These are phyloP conservation scores for Phytophthora europaea DNA, from an alignment of 352 stramenopile genomes.

Conservation along the genomic window DNA sequence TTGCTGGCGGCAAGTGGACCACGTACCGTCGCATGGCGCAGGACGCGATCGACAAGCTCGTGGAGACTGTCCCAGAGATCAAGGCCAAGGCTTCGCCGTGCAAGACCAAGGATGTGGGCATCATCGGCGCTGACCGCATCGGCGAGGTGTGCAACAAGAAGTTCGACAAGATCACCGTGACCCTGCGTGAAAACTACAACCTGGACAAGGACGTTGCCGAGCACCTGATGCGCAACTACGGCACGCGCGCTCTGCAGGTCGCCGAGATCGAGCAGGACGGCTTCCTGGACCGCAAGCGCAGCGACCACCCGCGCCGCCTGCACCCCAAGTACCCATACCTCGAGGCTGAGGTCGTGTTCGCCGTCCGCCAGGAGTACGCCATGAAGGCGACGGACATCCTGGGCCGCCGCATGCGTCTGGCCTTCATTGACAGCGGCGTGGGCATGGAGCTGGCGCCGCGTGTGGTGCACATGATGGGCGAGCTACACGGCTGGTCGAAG, in stretches of 20 bases:
- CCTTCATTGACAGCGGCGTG: slow-evolving; percentile 93
- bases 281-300: slow-evolving; percentile 87
- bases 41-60: slow-evolving; percentile 93
- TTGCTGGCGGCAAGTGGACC: slow-evolving; percentile 98
- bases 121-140: slow-evolving; percentile 92
- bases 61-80: slow-evolving; percentile 85
- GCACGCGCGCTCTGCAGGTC: slow-evolving; percentile 95
- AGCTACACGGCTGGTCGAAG: slow-evolving; percentile 90
- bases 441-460: slow-evolving; percentile 80
- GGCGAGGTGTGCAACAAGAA: slow-evolving; percentile 97
- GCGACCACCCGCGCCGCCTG: slow-evolving; percentile 89
- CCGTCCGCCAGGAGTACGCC: slow-evolving; percentile 96
- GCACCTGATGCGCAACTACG: slow-evolving; percentile 97
- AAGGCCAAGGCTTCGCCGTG: slow-evolving; percentile 74
- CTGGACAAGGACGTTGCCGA: slow-evolving; percentile 95
- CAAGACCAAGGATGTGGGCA: slow-evolving; percentile 84
- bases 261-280: slow-evolving; percentile 91
- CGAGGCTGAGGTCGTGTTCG: slow-evolving; percentile 95
- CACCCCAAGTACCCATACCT: slow-evolving; percentile 96
- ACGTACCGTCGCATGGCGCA: slow-evolving; percentile 97
- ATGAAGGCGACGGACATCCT: slow-evolving; percentile 94
- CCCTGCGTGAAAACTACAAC: slow-evolving; percentile 94
- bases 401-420: slow-evolving; percentile 92
- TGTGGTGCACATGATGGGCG: slow-evolving; percentile 95
- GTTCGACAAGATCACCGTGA: slow-evolving; percentile 96